phyloP scores from a whole-genome alignment of 148 eudicot species.

The Gaultheria prostrata region DNA sequence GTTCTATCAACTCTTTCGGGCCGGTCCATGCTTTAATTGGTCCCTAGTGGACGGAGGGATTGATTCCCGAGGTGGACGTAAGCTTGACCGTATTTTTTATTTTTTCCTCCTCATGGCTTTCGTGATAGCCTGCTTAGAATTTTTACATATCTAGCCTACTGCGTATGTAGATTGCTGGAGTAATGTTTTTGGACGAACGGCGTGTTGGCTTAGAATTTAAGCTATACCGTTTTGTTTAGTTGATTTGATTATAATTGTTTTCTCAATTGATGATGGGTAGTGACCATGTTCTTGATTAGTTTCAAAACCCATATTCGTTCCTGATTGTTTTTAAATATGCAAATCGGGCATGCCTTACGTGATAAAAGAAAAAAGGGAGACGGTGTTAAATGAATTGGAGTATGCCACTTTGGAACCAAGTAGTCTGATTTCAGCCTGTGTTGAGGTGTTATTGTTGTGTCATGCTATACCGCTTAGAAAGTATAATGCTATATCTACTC shows the following conservation, averaged over 20 bases:
- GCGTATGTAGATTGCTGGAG: background rate
- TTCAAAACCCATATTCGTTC: background rate
- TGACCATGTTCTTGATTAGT: background rate
- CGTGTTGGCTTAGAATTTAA: background rate
- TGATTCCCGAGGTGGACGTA: too few species aligned
- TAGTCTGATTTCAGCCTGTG: background rate
- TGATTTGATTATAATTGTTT: background rate
- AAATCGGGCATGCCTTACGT: background rate
- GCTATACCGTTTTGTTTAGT: background rate
- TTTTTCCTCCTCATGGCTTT: background rate
- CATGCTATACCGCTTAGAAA: background rate
- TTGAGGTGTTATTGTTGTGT: background rate
- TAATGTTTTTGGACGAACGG: background rate
- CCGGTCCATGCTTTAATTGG: too few species aligned
- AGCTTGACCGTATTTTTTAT: background rate
- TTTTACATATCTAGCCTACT: background rate
- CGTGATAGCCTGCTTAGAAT: background rate
- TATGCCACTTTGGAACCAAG: background rate
- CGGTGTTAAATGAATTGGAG: background rate
- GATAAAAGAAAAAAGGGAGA: background rate
- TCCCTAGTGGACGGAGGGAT: too few species aligned
- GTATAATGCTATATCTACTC: background rate
- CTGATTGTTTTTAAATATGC: background rate
- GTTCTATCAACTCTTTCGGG: too few species aligned
- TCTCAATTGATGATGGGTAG: background rate